Base-by-base conservation (phyloP, 352 stramenopile genomes). In the Phytophthora sojae region DNA sequence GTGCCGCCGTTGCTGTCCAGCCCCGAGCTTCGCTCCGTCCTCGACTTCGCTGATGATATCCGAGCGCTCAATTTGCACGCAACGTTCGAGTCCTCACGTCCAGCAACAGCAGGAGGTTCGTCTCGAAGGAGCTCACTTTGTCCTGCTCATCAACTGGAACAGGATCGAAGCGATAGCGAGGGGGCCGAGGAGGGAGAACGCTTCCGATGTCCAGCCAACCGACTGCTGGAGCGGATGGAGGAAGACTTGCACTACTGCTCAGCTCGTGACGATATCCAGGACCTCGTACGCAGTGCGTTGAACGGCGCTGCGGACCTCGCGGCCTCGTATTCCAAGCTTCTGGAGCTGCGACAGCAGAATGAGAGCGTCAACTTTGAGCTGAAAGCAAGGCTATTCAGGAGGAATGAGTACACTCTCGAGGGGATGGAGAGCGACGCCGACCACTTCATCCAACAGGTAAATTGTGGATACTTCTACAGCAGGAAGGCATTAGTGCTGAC, bases 31-130 rank as follows among this genome's bases (percentile, higher is more conserved):
- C 68, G 62, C 1, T 71, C 80, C 2, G 68, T 90, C 12, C 57
- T 92, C 23, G 69, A 70, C 4, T 92, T 92, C 66, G 73, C 79
- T 0, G 61, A 81, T 15, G 71, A 91, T 30, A 82, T 86, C n/a
- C 77, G 74, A 32, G 75, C 82, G 6, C 65, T 79, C 7, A 69
- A 68, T 12, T 21, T 79, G 17, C 49, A 65, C 51, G 49, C 64
- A 2, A 30, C 35, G 14, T 56, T 56, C 14, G 25, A 19, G 11
- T 56, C 50, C 2, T 73, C 21, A 25, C 6, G 30, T 0, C 35
- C 17, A 23, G 44, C 30, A 35, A 25, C 35, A 50, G 37, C 21
- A 19, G 14, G 35, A 6, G 12, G n/a, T 56, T 51, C 61, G 4
- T 52, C 42, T 23, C 17, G 42, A 23, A 26, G 47, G 19, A 54